Evolutionary conservation across 2,329 filamentous ascomycete genomes (phyloP).

Genomic region (Zelopaecilomyces penicillatus): DNA sequence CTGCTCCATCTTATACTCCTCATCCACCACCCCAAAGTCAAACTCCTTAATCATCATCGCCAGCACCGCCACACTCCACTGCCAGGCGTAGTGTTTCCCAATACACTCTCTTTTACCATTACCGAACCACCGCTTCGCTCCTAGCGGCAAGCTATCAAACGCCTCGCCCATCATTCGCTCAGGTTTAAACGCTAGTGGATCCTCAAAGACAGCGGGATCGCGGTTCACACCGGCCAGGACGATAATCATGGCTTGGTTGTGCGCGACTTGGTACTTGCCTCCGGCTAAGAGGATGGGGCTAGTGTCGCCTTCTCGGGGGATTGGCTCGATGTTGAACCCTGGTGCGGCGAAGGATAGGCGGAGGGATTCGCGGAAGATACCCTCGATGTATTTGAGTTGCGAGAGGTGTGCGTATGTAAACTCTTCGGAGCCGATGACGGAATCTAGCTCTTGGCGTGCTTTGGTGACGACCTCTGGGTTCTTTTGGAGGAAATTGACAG

Average conservation of each 20-base stretch:
- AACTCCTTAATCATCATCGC: constrained; percentile 35
- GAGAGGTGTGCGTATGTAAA: constrained; percentile 40
- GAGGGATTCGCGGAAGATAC: constrained; percentile 44
- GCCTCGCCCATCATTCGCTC: constrained; percentile 41
- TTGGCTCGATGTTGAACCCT: constrained; percentile 45
- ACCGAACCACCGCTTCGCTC: constrained; percentile 42
- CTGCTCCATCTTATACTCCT: constrained; percentile 31
- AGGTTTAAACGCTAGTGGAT: constrained; percentile 36
- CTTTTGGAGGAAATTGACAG: constrained; percentile 43
- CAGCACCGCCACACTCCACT: constrained; percentile 34
- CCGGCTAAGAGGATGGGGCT: constrained; percentile 37
- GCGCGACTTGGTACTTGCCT: constrained; percentile 40
- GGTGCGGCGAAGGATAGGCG: constrained; percentile 47
- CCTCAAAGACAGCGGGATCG: constrained; percentile 39
- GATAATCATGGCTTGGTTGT: constrained; percentile 41
- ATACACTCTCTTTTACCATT: constrained; percentile 45
- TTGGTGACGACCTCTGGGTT: constrained; percentile 39
- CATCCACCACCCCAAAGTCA: constrained; percentile 36
- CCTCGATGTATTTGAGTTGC: constrained; percentile 45
- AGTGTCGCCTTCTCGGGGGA: constrained; percentile 26
- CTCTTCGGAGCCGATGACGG: constrained; percentile 37
- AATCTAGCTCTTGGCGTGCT: constrained; percentile 46
- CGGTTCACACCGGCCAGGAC: constrained; percentile 43
- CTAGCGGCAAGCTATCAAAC: constrained; percentile 34
- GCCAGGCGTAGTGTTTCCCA: constrained; percentile 42